Evolutionary conservation across 768 basidiomycete species (phyloP), one percentile per base, ranked within the genome.

Genomic region (Punctularia strigosozonata): DNA sequence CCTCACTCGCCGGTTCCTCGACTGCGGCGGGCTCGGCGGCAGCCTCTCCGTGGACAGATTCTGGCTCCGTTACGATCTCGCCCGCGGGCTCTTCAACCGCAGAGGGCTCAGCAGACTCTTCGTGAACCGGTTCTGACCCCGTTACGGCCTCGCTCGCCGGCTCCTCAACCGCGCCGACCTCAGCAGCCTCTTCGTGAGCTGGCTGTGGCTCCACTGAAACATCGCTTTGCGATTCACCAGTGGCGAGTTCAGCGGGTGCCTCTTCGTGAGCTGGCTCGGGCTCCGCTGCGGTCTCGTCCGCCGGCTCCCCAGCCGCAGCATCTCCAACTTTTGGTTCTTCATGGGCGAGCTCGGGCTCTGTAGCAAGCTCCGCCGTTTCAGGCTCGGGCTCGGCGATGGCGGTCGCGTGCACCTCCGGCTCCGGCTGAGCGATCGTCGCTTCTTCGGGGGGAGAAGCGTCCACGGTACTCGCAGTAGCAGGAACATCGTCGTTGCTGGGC

Each of bases 71-170:
- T 36, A 25, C 13, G 25, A 14, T 15, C 36, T 18, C 38, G 3
- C 14, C 13, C 40, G 28, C 39, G 15, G 19, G 6, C 22, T 42
- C 28, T 25, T 42, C 40, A n/a, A 25, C 42, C 8, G 24, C 36
- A 22, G 44, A n/a, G 18, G 5, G 3, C 4, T 17, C 18, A 17
- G 23, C 3, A 39, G 38, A n/a, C 17, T 37, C 10, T 25, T 37
- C 36, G n/a, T n/a, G n/a, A n/a, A n/a, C n/a, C n/a, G n/a, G n/a
- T n/a, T n/a, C n/a, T n/a, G n/a, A n/a, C n/a, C n/a, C n/a, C n/a
- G n/a, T n/a, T n/a, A n/a, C n/a, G n/a, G n/a, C n/a, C n/a, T n/a
- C n/a, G 22, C 13, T 15, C 38, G 31, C 13, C 25, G 17, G 30
- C 6, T 18, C 20, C 30, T 14, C 6, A n/a, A 28, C 18, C 17